Conservation (phyloP, 768 basidiomycete species). For the Suillus sp. region DNA sequence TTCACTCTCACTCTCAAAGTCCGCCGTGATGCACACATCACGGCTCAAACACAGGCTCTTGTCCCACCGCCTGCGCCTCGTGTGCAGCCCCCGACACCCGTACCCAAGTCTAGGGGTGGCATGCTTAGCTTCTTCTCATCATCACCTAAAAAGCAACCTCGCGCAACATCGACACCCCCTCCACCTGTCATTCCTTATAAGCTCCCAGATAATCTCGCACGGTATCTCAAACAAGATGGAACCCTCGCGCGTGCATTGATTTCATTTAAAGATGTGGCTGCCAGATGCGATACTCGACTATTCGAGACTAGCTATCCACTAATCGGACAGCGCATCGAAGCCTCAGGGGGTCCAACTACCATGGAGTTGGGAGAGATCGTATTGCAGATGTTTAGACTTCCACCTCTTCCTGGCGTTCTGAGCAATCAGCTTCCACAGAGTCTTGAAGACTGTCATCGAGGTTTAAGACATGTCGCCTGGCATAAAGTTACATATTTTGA, state of each 20-base stretch:
- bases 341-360: constrained; percentile 52
- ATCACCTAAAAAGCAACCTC: constrained; percentile 71
- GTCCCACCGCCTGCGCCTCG: constrained; percentile 48
- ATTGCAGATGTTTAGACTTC: constrained; percentile 88
- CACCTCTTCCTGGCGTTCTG: constrained; percentile 81
- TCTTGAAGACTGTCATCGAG: constrained; percentile 88
- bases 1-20: constrained; percentile 91
- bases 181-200: constrained; percentile 41
- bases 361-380: constrained; percentile 87
- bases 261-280: constrained; percentile 84
- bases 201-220: constrained; percentile 74
- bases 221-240: constrained; percentile 83
- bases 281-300: constrained; percentile 80
- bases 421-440: constrained; percentile 84
- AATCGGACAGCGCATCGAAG: constrained; percentile 71
- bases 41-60: constrained; percentile 72
- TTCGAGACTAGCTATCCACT: constrained; percentile 84
- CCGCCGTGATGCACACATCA: constrained; percentile 83
- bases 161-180: constrained; percentile 38
- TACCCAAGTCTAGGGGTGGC: constrained; percentile 58
- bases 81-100: constrained; percentile 45
- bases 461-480: constrained; percentile 88
- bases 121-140: constrained; percentile 78
- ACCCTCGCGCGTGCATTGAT: constrained; percentile 87
- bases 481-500: constrained; percentile 94